Conservation (phyloP, 257 asterid species). For the Leonotis leonurus region DNA sequence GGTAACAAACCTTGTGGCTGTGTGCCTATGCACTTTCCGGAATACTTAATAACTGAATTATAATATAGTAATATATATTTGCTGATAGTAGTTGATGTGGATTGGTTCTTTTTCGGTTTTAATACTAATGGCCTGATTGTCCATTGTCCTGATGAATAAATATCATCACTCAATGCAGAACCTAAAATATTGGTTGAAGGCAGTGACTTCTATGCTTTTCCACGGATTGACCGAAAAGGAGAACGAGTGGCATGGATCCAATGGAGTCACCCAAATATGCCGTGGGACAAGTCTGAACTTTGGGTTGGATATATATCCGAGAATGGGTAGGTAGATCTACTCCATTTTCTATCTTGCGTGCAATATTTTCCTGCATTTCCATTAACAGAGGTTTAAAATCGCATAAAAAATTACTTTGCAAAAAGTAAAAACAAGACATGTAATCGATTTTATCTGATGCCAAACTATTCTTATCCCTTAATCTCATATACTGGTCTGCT, state of each 20-base stretch:
- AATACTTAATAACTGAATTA: not conserved
- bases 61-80: not conserved
- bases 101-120: not conserved
- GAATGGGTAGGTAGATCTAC: conserved; percentile 49
- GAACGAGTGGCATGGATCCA: conserved; percentile 90
- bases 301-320: conserved; percentile 93
- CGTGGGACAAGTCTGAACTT: conserved; percentile 96
- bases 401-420: not conserved
- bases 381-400: conserved; percentile 3
- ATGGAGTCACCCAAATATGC: conserved; percentile 98
- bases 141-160: not conserved
- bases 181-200: conserved; percentile 63
- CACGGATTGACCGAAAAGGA: conserved; percentile 77
- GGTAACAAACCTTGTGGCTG: conserved; percentile 37
- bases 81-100: not conserved
- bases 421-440: not conserved
- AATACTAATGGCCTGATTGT: not conserved
- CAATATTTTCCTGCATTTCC: not conserved
- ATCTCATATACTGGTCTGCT: not conserved
- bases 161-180: conserved; percentile 42
- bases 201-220: conserved; percentile 90
- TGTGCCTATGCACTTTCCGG: not conserved
- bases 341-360: not conserved
- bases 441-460: not conserved
- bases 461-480: not conserved